phyloP scores from a whole-genome alignment of 2,329 filamentous ascomycete genomes.

The Aspergillus neoniger region DNA sequence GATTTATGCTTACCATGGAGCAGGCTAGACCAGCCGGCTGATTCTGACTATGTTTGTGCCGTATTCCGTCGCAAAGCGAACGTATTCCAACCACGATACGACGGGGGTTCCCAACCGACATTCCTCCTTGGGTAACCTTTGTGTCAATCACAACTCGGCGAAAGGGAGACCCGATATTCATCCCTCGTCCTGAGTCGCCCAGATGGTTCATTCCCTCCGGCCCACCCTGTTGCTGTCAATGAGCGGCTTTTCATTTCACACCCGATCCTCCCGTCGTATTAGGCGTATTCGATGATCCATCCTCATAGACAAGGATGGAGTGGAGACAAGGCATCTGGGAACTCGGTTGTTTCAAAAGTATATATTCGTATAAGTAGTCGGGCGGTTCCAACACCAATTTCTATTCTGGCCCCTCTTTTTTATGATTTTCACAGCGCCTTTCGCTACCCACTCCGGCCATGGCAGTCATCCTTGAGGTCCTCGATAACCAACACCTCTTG shows the following conservation, averaged over 20 bases:
- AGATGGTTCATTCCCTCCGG: background rate
- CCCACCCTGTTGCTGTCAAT: background rate
- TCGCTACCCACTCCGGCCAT: slow-evolving; percentile 16
- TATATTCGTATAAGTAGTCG: background rate
- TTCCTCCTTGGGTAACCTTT: background rate
- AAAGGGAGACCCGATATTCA: background rate
- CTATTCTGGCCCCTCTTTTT: background rate
- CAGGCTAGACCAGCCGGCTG: no score
- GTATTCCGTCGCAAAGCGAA: background rate
- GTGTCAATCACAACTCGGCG: background rate
- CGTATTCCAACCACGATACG: background rate
- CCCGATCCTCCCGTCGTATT: background rate
- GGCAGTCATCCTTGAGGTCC: slow-evolving; percentile 26
- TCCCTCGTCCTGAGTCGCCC: background rate
- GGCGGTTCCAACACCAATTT: background rate
- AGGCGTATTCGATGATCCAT: background rate
- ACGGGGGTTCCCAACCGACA: background rate
- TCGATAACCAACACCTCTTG: slow-evolving; percentile 26
- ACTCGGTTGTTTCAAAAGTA: background rate
- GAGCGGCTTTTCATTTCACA: background rate
- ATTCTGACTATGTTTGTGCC: background rate
- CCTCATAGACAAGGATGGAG: background rate
- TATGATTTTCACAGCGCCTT: background rate
- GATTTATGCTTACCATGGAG: background rate
- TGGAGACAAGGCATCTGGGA: background rate